These are phyloP conservation scores for Eucalyptus sp. DNA, from an alignment of 345 rosid genomes.

Conservation along the genomic window DNA sequence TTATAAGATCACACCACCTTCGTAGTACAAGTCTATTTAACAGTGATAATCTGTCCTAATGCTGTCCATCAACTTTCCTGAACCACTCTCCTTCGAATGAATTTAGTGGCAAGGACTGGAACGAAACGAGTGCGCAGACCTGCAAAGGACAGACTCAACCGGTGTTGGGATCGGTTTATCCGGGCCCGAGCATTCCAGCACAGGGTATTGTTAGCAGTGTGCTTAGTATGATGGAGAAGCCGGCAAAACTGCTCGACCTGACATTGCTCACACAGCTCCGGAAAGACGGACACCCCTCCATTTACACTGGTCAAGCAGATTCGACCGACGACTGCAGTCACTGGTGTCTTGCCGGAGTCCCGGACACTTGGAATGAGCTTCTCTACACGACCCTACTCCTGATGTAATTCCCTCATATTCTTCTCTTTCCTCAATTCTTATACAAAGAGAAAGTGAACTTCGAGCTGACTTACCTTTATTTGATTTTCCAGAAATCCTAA, in stretches of 20 bases:
- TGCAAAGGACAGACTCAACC: constrained; percentile 52
- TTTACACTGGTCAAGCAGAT: constrained; percentile 17
- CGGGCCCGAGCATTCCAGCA: constrained; percentile 15
- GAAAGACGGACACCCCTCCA: constrained; percentile 59
- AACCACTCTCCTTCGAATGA: neutral
- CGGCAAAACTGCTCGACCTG: constrained; percentile 38
- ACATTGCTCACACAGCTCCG: constrained; percentile 48
- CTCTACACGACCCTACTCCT: constrained; percentile 12
- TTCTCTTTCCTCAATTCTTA: neutral
- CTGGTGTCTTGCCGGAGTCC: constrained; percentile 79
- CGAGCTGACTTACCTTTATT: neutral
- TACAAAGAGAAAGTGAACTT: neutral
- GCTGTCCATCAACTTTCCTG: neutral
- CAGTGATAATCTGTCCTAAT: neutral
- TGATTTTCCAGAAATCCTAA: neutral
- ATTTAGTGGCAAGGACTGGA: neutral
- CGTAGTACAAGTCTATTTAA: neutral
- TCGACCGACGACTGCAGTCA: constrained; percentile 46
- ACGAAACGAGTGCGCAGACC: neutral
- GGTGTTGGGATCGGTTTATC: constrained; percentile 20
- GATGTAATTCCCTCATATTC: neutral
- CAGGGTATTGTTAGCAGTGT: constrained; percentile 25
- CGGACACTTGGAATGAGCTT: constrained; percentile 68
- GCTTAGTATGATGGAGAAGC: constrained; percentile 24
- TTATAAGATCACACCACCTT: neutral